Base-by-base conservation (phyloP, 805 yeast genomes). In the Ascoidea tarda region DNA sequence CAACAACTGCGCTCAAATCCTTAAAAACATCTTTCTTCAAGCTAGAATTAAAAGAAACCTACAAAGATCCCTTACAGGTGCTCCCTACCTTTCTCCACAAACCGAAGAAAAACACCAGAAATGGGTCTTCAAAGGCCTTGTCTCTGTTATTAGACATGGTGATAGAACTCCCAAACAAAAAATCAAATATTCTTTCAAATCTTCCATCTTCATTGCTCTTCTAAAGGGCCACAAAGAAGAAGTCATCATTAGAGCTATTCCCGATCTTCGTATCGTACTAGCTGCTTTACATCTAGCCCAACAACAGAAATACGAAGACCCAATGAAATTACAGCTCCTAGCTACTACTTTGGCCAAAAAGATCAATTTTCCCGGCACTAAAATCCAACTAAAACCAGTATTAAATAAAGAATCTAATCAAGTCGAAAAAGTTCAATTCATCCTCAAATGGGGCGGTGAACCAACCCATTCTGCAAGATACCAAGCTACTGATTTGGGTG, bases 381-480 rank as follows among this genome's bases (percentile, higher is more conserved):
- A 93, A 64, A 84, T 93, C 56, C 99, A 93, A 69, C 70, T 93
- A 60, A 93, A 93, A 65, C 99, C 99, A 0, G 82, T 91, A 4
- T 63, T 90, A 53, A 76, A 77, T 60, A 69, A 72, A 12, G 81
- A 78, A 46, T 75, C 72, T 54, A 82, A 77, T 45, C 81, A 82
- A 42, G 93, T 93, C 21, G 97, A 91, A 58, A 93, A 93, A 64
- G 97, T 91, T 31, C 99, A 93, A 67, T 82, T 93, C 57, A 95
- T 93, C 56, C 73, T 93, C 60, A 93, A 93, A 66, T 93, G 99
- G 99, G 99, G 99, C 60, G 99, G 99, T 57, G 99, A 93, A 67
- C 97, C 99, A 5, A 93, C 99, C 1, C 99, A 93, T 66, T 89
- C 97, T 8, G 97, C 98, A 1, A 78, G 83, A 57, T 86, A 88